A percentile compares a stretch with the other conserved stretches of the same genome.
Evolutionary conservation across 768 basidiomycete genomes (phyloP).

Genomic region (Hygrophorus pudorinus): DNA sequence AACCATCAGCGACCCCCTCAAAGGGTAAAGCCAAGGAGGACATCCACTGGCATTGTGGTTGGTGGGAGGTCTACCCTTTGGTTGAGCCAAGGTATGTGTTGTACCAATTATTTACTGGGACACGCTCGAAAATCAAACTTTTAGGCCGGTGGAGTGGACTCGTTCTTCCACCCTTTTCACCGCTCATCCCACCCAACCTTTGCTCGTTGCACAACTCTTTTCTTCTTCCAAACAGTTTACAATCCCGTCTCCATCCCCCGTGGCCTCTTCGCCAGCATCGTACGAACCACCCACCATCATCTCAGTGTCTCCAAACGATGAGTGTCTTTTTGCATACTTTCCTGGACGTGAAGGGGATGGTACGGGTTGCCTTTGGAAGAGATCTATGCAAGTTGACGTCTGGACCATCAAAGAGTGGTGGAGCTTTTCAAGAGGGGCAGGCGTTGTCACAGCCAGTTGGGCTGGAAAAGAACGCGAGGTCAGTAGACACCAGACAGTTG

Average conservation of each 20-base stretch:
- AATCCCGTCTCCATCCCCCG: constrained; percentile 41
- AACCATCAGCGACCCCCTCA: constrained; percentile 26
- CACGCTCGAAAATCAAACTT: constrained; percentile 3
- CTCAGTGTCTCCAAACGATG: constrained; percentile 45
- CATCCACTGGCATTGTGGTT: constrained; percentile 48
- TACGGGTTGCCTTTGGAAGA: constrained; percentile 56
- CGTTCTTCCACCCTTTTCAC: constrained; percentile 58
- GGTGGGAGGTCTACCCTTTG: constrained; percentile 68
- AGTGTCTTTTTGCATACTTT: constrained; percentile 69
- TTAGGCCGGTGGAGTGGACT: constrained; percentile 67
- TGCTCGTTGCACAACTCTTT: constrained; percentile 54
- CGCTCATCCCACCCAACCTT: constrained; percentile 52
- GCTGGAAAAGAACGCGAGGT: constrained; percentile 53
- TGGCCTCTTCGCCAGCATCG: constrained; percentile 33
- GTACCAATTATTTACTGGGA: constrained; percentile 1
- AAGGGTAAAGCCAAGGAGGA: constrained; percentile 48
- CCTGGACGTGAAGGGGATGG: constrained; percentile 49
- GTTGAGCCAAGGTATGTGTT: constrained; percentile 44
- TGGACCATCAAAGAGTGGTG: constrained; percentile 56
- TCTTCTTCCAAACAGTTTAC: constrained; percentile 59
- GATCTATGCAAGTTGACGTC: constrained; percentile 45
- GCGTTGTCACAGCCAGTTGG: constrained; percentile 57
- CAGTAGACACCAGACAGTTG: constrained; percentile 8
- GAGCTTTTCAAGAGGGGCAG: constrained; percentile 38
- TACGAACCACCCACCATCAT: constrained; percentile 59